These are phyloP conservation scores for Annona cherimola DNA, from an alignment of 164 flowering plant genomes.

Conservation along the genomic window DNA sequence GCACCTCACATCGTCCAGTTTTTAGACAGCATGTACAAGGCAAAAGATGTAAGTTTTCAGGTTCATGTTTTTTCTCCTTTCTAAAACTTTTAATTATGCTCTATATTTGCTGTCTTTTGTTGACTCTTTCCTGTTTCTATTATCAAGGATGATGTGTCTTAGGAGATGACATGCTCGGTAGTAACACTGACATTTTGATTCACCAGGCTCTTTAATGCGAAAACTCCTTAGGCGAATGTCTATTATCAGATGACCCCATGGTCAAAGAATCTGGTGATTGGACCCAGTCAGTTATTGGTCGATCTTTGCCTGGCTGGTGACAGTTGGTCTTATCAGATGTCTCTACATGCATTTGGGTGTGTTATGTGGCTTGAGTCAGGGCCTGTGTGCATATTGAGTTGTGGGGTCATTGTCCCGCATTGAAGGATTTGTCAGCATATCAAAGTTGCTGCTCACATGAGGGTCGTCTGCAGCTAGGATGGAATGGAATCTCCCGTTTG, in stretches of 20 bases:
- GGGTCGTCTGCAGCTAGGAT: constrained; percentile 34
- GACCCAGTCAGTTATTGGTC: constrained; percentile 65
- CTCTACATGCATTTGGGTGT: constrained; percentile 70
- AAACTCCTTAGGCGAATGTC: constrained; percentile 69
- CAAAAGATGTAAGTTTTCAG: constrained; percentile 45
- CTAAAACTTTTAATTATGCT: neutral
- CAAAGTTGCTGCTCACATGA: constrained; percentile 32
- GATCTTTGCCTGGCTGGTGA: constrained; percentile 64
- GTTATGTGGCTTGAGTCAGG: constrained; percentile 36
- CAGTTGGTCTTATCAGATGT: constrained; percentile 35
- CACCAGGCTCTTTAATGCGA: constrained; percentile 66
- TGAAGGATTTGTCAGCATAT: constrained; percentile 22
- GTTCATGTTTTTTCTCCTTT: neutral
- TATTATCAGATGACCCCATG: constrained; percentile 72
- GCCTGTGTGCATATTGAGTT: constrained; percentile 48
- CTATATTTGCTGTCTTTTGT: neutral
- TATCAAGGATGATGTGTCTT: constrained; percentile 74
- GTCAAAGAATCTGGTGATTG: constrained; percentile 86
- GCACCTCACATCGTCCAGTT: constrained; percentile 54
- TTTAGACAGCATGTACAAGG: constrained; percentile 45
- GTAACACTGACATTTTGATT: constrained; percentile 65
- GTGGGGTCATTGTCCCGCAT: constrained; percentile 42
- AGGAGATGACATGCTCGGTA: constrained; percentile 86
- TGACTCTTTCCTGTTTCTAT: neutral
- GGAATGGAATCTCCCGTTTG: constrained; percentile 20